Base-by-base conservation (phyloP, 345 rosid genomes). In the Moricandia moricandioides region DNA sequence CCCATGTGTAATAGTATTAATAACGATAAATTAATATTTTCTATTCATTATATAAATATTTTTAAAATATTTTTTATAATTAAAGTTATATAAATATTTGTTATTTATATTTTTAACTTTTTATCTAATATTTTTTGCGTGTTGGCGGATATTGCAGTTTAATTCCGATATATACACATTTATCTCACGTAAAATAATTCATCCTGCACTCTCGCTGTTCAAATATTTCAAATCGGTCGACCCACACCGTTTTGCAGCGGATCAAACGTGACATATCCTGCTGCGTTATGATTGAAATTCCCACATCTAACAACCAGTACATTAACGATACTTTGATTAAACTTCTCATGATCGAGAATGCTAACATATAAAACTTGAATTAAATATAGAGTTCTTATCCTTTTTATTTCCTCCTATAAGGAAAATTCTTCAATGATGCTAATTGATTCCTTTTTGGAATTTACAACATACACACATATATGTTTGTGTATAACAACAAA, bases 311-410 rank as follows among this genome's bases (percentile, higher is more conserved):
- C n/a, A 10, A 39, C 13, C n/a, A 39, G 4, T 10, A 39, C 45
- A 39, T 39, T 10, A 39, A 39, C n/a, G 9, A 4, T n/a, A 39
- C 1, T 39, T 39, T 2, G 13, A 11, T 39, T 39, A 34, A 43
- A 26, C 33, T 72, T 4, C 6, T 51, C 5, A 55, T 12, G 8
- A 11, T 56, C 39, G 8, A 55, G 34, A 51, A 39, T 11, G 24
- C 27, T 39, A 11, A 39, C 12, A 8, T 12, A 58, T 39, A 16
- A 65, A 30, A 17, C 8, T 4, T 43, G 67, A 58, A 67, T 47
- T 3, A 5, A 2, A 39, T 7, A 39, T 69, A 76, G 79, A 63
- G 74, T 30, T 75, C 61, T 21, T n/a, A 33, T 47, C 14, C 29
- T 7, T 39, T 39, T 43, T 12, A 12, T 57, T 45, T 21, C 21